Evolutionary conservation across 306 rosid species (phyloP), one percentile per base, ranked within the genome.

Genomic region (Malus fusca): DNA sequence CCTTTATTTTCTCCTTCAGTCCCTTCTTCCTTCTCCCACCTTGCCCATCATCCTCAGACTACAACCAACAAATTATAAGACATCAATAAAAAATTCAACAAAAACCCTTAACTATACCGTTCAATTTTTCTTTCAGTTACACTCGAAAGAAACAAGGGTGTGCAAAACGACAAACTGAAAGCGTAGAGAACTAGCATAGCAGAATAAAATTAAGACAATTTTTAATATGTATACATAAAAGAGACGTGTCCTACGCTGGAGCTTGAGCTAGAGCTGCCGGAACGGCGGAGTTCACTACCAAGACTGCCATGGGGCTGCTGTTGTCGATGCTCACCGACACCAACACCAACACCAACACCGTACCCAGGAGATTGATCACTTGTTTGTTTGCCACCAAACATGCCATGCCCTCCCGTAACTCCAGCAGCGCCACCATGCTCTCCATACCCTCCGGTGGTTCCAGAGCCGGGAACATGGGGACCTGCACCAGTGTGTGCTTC

Each of bases 11-110:
- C 63, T 84, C 85, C 69, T 83, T 85, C 73, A 86, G 11, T 13
- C 93, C 92, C 69, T 87, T 92, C 89, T 74, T 91, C 84, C 84
- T 66, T 62, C 89, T 81, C 58, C 93, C 87, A 19, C 90, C 91
- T 71, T 82, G 23, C 35, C 91, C 97, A 4, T 89, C 98, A 71
- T 91, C 98, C 80, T 25, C 70, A 11, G 26, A 48, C 31, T 69
- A 59, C 15, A 53, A 51, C 63, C 73, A 30, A 11, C 11, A 11
- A 19, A 43, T 10, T 8, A 12, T 8, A 13, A n/a, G 15, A 60
- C 1, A 19, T 25, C 15, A 63, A 37, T 2, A 18, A 68, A 58
- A 12, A 18, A 1, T 11, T 18, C 25, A 8, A 56, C n/a, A 42
- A 12, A 43, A 43, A 11, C 15, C 5, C 11, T 40, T 40, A 40